These are phyloP conservation scores for Aspergillus campestris DNA, from an alignment of 495 filamentous ascomycete genomes.

Conservation along the genomic window DNA sequence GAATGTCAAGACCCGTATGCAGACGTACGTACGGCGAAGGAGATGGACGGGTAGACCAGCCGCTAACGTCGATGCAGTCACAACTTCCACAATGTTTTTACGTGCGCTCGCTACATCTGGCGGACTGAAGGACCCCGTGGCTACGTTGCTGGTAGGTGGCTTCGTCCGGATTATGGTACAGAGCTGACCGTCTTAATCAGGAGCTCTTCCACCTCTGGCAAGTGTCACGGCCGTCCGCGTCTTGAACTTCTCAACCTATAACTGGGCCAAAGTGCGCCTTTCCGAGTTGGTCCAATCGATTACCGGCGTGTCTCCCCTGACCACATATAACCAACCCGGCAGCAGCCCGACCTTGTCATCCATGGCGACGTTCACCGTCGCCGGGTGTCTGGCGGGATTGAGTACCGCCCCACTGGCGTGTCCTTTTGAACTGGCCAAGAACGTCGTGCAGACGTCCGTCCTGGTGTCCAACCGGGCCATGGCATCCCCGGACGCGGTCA, in stretches of 20 bases:
- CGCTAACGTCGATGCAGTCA: constrained; percentile 21
- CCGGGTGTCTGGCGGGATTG: constrained; percentile 71
- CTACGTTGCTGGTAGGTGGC: constrained; percentile 35
- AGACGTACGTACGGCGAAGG: constrained; percentile 29
- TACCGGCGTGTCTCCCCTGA: constrained; percentile 62
- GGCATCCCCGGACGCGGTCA: constrained; percentile 44
- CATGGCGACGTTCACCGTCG: constrained; percentile 64
- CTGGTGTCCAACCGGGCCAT: constrained; percentile 63
- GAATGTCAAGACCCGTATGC: constrained; percentile 45
- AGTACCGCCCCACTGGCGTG: constrained; percentile 79
- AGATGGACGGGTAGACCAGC: neutral
- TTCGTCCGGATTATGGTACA: neutral
- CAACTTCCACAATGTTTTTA: constrained; percentile 34
- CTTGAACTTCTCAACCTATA: constrained; percentile 89
- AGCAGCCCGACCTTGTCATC: constrained; percentile 61
- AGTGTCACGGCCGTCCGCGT: constrained; percentile 87
- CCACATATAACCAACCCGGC: constrained; percentile 60
- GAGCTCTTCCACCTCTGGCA: constrained; percentile 68
- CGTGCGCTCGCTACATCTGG: constrained; percentile 38
- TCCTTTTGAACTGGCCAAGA: constrained; percentile 93
- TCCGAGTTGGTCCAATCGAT: constrained; percentile 39
- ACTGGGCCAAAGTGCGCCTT: constrained; percentile 69
- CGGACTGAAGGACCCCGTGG: constrained; percentile 40
- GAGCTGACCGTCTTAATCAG: constrained; percentile 28
- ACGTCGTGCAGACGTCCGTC: constrained; percentile 85